Evolutionary conservation across 768 basidiomycete species (phyloP).

Genomic region (Agrocybe praecox): DNA sequence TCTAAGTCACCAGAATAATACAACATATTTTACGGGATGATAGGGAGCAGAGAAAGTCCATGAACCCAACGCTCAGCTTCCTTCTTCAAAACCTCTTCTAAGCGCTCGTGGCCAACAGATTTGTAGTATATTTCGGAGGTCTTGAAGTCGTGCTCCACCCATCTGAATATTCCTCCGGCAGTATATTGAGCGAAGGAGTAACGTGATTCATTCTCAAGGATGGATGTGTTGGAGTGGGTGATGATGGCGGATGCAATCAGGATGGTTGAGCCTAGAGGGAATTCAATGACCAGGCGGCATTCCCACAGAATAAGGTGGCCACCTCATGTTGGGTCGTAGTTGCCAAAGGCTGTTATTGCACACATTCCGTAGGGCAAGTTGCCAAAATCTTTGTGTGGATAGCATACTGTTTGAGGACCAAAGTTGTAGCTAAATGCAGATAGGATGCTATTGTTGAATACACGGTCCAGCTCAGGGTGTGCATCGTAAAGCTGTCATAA

Average conservation of each 20-base stretch:
- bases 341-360: constrained; percentile 2
- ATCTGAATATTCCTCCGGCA: constrained; percentile 5
- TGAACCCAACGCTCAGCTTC: neutral
- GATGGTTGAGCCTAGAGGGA: constrained; percentile 6
- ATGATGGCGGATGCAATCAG: constrained; percentile 4
- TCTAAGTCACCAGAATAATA: too few species aligned
- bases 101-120: neutral
- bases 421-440: neutral
- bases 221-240: constrained; percentile 3
- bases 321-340: neutral
- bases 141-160: neutral
- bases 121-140: neutral
- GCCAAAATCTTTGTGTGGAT: constrained; percentile 1
- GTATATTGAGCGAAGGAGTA: constrained; percentile 10
- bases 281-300: constrained; percentile 1
- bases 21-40: too few species aligned
- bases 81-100: neutral
- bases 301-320: constrained; percentile 8
- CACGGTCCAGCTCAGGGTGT: neutral
- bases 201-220: neutral
- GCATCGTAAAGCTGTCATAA: neutral
- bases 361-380: constrained; percentile 8
- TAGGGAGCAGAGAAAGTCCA: neutral
- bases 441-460: neutral
- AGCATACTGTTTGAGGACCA: constrained; percentile 2